Percentiles rank a stretch among this genome's conserved stretches.
These are phyloP conservation scores for Globisporangium parvum DNA, from an alignment of 352 stramenopile species.

Conservation along the genomic window DNA sequence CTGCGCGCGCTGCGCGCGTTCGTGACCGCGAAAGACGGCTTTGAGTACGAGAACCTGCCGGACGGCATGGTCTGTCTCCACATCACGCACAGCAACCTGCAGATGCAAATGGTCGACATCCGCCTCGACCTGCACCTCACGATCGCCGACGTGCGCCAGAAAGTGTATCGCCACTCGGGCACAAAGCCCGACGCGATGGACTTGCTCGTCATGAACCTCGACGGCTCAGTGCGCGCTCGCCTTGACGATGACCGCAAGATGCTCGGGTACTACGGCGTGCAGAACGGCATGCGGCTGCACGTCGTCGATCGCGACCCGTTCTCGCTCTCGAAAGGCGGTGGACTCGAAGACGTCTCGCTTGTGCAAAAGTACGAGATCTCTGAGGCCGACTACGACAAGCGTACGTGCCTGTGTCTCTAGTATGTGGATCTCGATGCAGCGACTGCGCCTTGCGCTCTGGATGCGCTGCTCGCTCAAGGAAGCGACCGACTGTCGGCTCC, in stretches of 20 bases:
- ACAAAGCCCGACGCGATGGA: slow-evolving; percentile 91
- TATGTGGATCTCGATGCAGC: no score
- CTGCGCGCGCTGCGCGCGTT: slow-evolving; percentile 69
- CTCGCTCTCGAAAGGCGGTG: slow-evolving; percentile 91
- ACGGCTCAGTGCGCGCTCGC: slow-evolving; percentile 36
- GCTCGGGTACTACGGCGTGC: slow-evolving; percentile 89
- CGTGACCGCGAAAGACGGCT: slow-evolving; percentile 80
- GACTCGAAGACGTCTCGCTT: slow-evolving; percentile 95
- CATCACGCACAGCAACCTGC: slow-evolving; percentile 97
- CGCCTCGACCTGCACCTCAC: slow-evolving; percentile 92
- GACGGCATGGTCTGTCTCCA: slow-evolving; percentile 91
- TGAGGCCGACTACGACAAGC: slow-evolving; percentile 98
- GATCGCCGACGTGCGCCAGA: slow-evolving; percentile 85
- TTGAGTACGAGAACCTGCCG: slow-evolving; percentile 81
- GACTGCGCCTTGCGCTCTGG: no score
- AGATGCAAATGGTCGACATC: slow-evolving; percentile 95
- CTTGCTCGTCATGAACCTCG: slow-evolving; percentile 48
- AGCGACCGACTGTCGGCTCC: no score
- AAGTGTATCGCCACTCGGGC: slow-evolving; percentile 94
- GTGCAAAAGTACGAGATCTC: slow-evolving; percentile 98
- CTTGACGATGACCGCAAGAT: slow-evolving; percentile 77
- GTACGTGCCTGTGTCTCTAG: no score
- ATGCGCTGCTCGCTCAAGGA: no score
- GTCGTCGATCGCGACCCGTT: slow-evolving; percentile 96
- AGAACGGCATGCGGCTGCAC: slow-evolving; percentile 92